Evolutionary conservation across 2,329 filamentous ascomycete species (phyloP), one percentile per base, ranked within the genome.

Genomic region (Stachybotrys chartarum): DNA sequence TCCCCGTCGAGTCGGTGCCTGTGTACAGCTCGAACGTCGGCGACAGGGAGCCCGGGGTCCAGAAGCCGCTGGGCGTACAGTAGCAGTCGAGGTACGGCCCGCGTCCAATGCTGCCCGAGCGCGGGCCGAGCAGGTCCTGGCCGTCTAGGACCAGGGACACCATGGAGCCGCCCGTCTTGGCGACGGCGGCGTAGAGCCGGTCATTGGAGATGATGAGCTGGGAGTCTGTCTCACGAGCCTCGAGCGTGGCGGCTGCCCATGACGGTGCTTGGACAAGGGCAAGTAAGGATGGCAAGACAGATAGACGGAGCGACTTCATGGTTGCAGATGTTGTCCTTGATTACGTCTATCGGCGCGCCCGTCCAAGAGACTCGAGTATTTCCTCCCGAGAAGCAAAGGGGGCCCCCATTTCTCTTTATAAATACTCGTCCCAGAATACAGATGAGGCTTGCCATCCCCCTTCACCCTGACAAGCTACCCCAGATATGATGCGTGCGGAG

Each of bases 11-110:
- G 61, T 77, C 76, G 61, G 70, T 74, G 54, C 76, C 75, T 58
- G 75, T 72, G 61, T 75, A 71, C 31, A 77, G 70, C 60, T 76
- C 69, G 66, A 75, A 74, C 57, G 65, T 68, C 10, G 64, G 64
- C 56, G 79, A 72, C 5, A 75, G 77, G 6, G 70, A 70, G 0
- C 82, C 82, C 0, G 83, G 80, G 0, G 81, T 85, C 69, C 82
- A 86, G 61, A 78, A 79, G 0, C 83, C 83, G 0, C 72, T 74
- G 1, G 81, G 81, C 0, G 74, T 80, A 63, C 83, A 86, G 66
- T 85, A 83, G 64, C 83, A 86, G 65, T 86, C 83, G 6, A 86
- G 76, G 61, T 85, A 84, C 1, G 81, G 79, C 0, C 80, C 79
- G 30, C 78, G 72, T 3, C 82, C 82, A 5, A 69, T 68, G 12